Conservation (phyloP, 2,329 filamentous ascomycete species). For the Epichloe aotearoae region DNA sequence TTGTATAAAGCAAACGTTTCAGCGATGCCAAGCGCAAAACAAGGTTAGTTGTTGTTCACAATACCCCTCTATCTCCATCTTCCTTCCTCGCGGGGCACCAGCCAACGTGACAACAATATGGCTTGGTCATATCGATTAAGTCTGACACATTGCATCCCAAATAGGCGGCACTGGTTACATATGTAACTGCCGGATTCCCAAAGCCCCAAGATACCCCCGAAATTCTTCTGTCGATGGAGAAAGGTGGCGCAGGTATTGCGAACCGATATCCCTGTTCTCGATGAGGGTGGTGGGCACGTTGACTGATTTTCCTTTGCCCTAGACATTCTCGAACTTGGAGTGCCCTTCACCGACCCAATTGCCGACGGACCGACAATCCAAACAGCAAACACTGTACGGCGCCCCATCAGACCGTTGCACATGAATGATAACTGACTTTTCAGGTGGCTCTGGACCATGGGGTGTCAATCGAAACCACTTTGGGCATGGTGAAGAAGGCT, state of each 20-base stretch:
- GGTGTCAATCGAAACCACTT: slow-evolving; percentile 65
- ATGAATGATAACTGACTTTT: slow-evolving; percentile 2
- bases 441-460: slow-evolving; percentile 70
- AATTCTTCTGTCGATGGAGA: slow-evolving; percentile 80
- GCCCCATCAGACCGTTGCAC: slow-evolving; percentile 3
- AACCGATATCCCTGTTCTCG: neutral
- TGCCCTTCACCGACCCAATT: slow-evolving; percentile 96
- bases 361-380: slow-evolving; percentile 96
- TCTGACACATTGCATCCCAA: slow-evolving; percentile 3
- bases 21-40: slow-evolving; percentile 44
- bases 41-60: slow-evolving; percentile 33
- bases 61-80: slow-evolving; percentile 8
- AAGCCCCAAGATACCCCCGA: slow-evolving; percentile 68
- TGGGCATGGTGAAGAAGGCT: slow-evolving; percentile 75
- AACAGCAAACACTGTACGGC: slow-evolving; percentile 68
- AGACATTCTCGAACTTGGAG: slow-evolving; percentile 89
- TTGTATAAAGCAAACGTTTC: slow-evolving; percentile 44
- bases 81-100: neutral
- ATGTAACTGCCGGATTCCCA: slow-evolving; percentile 91
- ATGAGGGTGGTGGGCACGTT: neutral
- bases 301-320: neutral
- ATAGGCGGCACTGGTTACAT: slow-evolving; percentile 78
- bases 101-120: neutral
- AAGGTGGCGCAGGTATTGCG: slow-evolving; percentile 68
- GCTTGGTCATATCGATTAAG: neutral